Evolutionary conservation across 2,329 filamentous ascomycete species (phyloP).

Genomic region (Fusarium bulbicola): DNA sequence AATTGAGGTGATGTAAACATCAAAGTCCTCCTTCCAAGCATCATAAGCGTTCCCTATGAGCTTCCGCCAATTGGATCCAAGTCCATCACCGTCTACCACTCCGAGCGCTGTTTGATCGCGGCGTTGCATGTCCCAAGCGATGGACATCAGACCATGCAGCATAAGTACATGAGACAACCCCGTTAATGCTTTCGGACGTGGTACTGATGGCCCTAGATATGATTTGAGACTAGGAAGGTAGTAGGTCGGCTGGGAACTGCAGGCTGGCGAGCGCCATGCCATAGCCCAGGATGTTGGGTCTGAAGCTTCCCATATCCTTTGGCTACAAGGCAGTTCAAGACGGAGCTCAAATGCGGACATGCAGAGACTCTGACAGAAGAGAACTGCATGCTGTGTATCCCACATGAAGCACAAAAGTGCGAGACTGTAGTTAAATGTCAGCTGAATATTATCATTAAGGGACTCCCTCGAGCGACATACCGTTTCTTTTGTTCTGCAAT

Average conservation of each 20-base stretch:
- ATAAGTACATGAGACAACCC: conserved; percentile 62
- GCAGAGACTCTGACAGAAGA: conserved; percentile 72
- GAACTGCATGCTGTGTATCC: conserved; percentile 71
- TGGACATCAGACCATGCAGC: conserved; percentile 69
- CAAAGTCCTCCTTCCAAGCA: neutral
- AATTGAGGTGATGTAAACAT: neutral
- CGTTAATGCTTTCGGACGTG: conserved; percentile 17
- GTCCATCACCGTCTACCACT: neutral
- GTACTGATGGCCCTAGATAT: neutral
- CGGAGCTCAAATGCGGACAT: conserved; percentile 73
- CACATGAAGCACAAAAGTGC: conserved; percentile 72
- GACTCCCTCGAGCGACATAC: neutral
- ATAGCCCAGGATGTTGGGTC: conserved; percentile 61
- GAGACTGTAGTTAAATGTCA: conserved; percentile 33
- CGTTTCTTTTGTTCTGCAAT: conserved; percentile 9
- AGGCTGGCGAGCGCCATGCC: neutral
- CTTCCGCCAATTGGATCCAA: neutral
- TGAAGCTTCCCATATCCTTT: conserved; percentile 65
- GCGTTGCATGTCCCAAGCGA: conserved; percentile 69
- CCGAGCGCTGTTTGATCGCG: conserved; percentile 68
- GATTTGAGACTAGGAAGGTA: neutral
- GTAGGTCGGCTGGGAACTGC: neutral
- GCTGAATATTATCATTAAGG: neutral
- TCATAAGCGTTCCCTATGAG: neutral
- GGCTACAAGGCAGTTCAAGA: conserved; percentile 63